phyloP scores from a whole-genome alignment of 1,284 basidiomycete genomes.

The Trametes polyzona region DNA sequence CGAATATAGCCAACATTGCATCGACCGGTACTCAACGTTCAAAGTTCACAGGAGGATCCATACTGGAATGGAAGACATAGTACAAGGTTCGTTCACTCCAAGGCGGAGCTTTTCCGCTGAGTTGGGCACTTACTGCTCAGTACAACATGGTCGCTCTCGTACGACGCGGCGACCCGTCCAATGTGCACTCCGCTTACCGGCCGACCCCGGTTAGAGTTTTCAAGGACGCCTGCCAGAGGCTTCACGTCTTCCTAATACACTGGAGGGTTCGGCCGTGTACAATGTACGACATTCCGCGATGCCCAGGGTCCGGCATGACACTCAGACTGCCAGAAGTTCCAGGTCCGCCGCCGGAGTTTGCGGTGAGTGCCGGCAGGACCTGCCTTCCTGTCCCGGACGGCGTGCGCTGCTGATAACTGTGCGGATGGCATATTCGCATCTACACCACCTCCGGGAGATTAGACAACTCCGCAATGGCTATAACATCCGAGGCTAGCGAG shows the following conservation, averaged over 20 bases:
- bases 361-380: slow-evolving; percentile 5
- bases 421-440: neutral
- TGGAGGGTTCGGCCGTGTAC: neutral
- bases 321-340: neutral
- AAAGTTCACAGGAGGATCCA: no score
- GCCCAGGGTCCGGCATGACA: neutral
- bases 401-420: neutral
- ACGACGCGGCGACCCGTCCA: neutral
- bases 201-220: neutral
- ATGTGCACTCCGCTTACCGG: neutral
- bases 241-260: neutral
- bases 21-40: neutral
- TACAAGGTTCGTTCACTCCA: neutral
- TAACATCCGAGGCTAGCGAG: slow-evolving; percentile 1
- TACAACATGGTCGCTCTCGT: neutral
- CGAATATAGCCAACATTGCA: neutral
- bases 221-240: neutral
- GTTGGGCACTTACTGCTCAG: no score
- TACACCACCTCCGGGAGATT: neutral
- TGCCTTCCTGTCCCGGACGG: neutral
- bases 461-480: neutral
- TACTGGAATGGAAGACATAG: neutral
- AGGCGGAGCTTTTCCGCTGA: neutral
- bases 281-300: slow-evolving; percentile 6
- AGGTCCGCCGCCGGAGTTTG: neutral